Base-by-base conservation (phyloP, 225 moss, liverwort and hornwort genomes). In the Neckera pumila region DNA sequence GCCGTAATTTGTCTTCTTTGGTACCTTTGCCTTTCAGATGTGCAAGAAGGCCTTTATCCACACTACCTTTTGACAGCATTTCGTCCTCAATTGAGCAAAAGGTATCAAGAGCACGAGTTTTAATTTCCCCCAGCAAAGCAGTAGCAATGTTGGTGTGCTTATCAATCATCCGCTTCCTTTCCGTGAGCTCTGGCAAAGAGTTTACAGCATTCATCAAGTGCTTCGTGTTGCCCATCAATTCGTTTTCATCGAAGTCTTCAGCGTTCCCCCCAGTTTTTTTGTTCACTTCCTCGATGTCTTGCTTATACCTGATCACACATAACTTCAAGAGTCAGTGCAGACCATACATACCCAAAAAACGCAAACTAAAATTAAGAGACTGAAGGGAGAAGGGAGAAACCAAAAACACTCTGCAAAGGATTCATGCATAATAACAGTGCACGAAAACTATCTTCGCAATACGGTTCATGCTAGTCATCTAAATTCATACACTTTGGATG, bases 141-240 rank as follows among this genome's bases (percentile, higher is more conserved):
- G 95, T 97, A 47, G 98, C 98, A 45, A 99, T 95, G 62, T 95
- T 96, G 71, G 94, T 99, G 84, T 99, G 98, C 92, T 99, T 99
- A 76, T 99, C 98, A 80, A 99, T 95, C 89, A 92, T 97, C 83
- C 95, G 92, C 86, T 99, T 97, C 88, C 97, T 93, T 94, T 99
- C 97, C 22, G 97, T 99, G n/a, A 99, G 92, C 93, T 97, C 96
- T 59, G 98, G 97, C 76, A 97, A 91, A 22, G 97, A 96, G 85
- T 96, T 97, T 23, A 97, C 96, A 54, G 98, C 96, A 88, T 93
- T 96, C 95, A 96, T 97, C 88, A 99, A 89, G 82, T 96, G 94
- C 95, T 96, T 96, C 43, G 98, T 97, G 88, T 95, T 96, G 56
- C 98, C 98, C 91, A 99, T 92, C 87, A 96, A 88, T 69, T 97